These are phyloP conservation scores for Fragilaria crotonensis DNA, from an alignment of 108 stramenopile genomes.

Conservation along the genomic window DNA sequence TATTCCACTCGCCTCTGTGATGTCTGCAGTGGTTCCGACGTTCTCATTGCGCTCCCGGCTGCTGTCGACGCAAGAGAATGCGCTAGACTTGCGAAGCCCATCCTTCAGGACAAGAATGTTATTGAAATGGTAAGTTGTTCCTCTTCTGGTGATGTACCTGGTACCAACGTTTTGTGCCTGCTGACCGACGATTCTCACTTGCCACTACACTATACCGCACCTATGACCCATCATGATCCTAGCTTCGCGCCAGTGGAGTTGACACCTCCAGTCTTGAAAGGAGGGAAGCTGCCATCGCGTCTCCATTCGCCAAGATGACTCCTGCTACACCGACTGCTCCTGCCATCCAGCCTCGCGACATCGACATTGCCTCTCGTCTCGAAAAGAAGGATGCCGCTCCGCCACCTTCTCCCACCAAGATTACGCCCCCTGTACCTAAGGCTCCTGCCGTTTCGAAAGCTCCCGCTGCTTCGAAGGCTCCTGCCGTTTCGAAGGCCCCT, in stretches of 20 bases:
- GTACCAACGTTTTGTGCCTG: not conserved
- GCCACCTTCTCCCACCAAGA: no score
- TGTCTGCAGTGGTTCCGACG: slow-evolving; percentile 46
- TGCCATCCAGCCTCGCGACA: no score
- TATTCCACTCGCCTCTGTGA: slow-evolving; percentile 23
- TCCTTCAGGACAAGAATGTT: slow-evolving; percentile 64
- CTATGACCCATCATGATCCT: not conserved
- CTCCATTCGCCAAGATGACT: not conserved
- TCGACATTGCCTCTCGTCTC: no score
- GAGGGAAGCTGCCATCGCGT: not conserved
- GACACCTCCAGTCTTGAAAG: slow-evolving; percentile 11
- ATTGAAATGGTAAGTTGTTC: slow-evolving; percentile 56
- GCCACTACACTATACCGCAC: not conserved
- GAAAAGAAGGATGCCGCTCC: no score
- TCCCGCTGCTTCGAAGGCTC: not conserved
- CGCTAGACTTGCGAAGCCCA: slow-evolving; percentile 52
- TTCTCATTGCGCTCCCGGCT: slow-evolving; percentile 61
- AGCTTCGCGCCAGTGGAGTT: slow-evolving; percentile 2
- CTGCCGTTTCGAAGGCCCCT: no score
- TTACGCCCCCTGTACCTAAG: not conserved
- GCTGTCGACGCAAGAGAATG: slow-evolving; percentile 39
- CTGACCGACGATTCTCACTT: no score
- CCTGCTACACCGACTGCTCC: not conserved
- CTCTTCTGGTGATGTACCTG: not conserved
- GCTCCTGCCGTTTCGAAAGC: not conserved